Evolutionary conservation across 352 stramenopile species (phyloP).

Genomic region (Achlya hypogyna): DNA sequence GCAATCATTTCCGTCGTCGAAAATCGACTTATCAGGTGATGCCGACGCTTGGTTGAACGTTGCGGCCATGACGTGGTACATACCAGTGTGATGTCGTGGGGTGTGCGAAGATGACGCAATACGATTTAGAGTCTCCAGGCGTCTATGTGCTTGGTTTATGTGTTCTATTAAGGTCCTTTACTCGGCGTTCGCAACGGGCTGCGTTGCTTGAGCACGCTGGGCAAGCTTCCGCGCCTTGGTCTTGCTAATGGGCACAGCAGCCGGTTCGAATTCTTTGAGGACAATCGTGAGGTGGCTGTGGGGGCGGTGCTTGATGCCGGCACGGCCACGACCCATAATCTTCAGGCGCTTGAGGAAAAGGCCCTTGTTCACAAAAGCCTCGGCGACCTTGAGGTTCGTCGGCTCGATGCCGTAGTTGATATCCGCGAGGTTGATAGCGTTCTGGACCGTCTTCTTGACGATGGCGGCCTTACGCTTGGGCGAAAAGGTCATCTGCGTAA

Average conservation of each 20-base stretch:
- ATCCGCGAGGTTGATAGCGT: constrained; percentile 79
- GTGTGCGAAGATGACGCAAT: not conserved
- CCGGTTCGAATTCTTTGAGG: constrained; percentile 67
- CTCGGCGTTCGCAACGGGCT: constrained; percentile 31
- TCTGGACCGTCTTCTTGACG: constrained; percentile 79
- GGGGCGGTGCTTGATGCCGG: constrained; percentile 77
- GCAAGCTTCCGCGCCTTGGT: constrained; percentile 65
- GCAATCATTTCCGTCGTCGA: too few species aligned
- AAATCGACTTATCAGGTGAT: too few species aligned
- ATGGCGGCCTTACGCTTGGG: constrained; percentile 77
- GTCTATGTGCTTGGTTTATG: not conserved
- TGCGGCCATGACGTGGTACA: too few species aligned
- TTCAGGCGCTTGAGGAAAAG: constrained; percentile 72
- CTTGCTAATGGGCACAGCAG: constrained; percentile 66
- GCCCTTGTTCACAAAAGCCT: constrained; percentile 83
- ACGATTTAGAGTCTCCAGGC: not conserved
- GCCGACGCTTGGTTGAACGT: too few species aligned
- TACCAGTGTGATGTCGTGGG: too few species aligned
- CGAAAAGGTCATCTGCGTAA: constrained; percentile 84
- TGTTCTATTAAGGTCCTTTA: constrained; percentile 9
- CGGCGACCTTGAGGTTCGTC: constrained; percentile 67
- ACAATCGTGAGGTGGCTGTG: constrained; percentile 74
- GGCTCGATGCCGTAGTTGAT: constrained; percentile 85
- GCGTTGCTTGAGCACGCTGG: constrained; percentile 23
- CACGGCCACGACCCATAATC: constrained; percentile 76